These are phyloP conservation scores for Durotheca rogersii DNA, from an alignment of 495 filamentous ascomycete species.

Conservation along the genomic window DNA sequence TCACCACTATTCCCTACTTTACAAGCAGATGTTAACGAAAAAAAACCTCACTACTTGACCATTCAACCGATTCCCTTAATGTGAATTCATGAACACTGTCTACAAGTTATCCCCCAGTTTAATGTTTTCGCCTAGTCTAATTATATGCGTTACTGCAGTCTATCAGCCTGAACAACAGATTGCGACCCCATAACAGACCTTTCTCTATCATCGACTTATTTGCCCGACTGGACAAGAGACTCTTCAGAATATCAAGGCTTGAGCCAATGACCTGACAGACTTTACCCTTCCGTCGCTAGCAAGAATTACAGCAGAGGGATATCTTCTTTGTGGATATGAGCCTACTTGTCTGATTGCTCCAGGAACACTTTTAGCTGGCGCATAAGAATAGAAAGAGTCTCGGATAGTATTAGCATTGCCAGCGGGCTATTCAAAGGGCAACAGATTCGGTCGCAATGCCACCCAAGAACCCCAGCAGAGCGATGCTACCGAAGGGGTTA, in stretches of 20 bases:
- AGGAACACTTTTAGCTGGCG: slow-evolving; percentile 19
- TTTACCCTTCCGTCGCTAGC: neutral
- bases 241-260: slow-evolving; percentile 3
- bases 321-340: slow-evolving; percentile 14
- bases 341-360: slow-evolving; percentile 15
- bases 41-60: slow-evolving; percentile 15
- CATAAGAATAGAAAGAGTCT: slow-evolving; percentile 21
- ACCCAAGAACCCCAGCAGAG: slow-evolving; percentile 42
- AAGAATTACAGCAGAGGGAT: slow-evolving; percentile 2
- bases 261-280: slow-evolving; percentile 12
- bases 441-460: slow-evolving; percentile 33
- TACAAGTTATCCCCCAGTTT: slow-evolving; percentile 3
- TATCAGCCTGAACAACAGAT: slow-evolving; percentile 5
- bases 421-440: slow-evolving; percentile 2
- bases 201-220: slow-evolving; percentile 2
- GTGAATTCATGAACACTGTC: slow-evolving; percentile 17
- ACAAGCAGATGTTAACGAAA: slow-evolving; percentile 8
- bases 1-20: slow-evolving; percentile 25
- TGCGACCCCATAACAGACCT: slow-evolving; percentile 10
- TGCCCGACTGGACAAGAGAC: slow-evolving; percentile 2
- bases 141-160: slow-evolving; percentile 12
- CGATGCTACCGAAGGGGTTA: slow-evolving; percentile 45
- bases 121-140: slow-evolving; percentile 16
- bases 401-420: slow-evolving; percentile 10
- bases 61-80: slow-evolving; percentile 16